phyloP scores from a whole-genome alignment of 1,284 basidiomycete genomes.

The Papiliotrema fonsecae region DNA sequence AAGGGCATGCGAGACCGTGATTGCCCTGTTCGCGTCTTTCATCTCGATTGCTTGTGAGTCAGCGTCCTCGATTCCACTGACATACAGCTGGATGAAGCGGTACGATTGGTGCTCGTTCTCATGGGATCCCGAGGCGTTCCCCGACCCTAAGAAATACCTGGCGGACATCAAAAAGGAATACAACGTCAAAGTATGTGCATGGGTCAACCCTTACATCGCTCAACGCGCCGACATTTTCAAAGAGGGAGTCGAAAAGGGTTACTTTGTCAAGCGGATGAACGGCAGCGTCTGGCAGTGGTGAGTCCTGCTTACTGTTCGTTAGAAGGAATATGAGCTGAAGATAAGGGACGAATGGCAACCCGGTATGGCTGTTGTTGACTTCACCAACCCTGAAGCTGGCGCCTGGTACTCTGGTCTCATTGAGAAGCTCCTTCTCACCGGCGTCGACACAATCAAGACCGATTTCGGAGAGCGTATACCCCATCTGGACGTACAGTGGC shows the following conservation, averaged over 20 bases:
- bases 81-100: constrained; percentile 63
- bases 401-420: constrained; percentile 64
- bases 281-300: constrained; percentile 66
- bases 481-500: constrained; percentile 58
- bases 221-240: constrained; percentile 66
- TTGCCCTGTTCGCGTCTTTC: constrained; percentile 69
- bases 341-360: constrained; percentile 69
- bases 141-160: constrained; percentile 63
- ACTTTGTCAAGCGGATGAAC: constrained; percentile 64
- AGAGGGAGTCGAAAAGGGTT: constrained; percentile 62
- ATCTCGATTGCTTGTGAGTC: constrained; percentile 62
- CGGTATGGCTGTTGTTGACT: constrained; percentile 62
- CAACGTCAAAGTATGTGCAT: constrained; percentile 62
- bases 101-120: constrained; percentile 75
- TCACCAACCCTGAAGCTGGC: constrained; percentile 63
- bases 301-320: constrained; percentile 18
- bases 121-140: constrained; percentile 70
- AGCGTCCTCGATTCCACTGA: background rate
- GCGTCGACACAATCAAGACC: constrained; percentile 60
- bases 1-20: constrained; percentile 64
- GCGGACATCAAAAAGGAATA: constrained; percentile 63
- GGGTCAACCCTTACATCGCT: constrained; percentile 53
- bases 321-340: background rate
- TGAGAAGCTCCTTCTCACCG: constrained; percentile 59
- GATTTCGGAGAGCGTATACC: constrained; percentile 66